Conservation (phyloP, 768 basidiomycete species). For the Tylopilus sp. region DNA sequence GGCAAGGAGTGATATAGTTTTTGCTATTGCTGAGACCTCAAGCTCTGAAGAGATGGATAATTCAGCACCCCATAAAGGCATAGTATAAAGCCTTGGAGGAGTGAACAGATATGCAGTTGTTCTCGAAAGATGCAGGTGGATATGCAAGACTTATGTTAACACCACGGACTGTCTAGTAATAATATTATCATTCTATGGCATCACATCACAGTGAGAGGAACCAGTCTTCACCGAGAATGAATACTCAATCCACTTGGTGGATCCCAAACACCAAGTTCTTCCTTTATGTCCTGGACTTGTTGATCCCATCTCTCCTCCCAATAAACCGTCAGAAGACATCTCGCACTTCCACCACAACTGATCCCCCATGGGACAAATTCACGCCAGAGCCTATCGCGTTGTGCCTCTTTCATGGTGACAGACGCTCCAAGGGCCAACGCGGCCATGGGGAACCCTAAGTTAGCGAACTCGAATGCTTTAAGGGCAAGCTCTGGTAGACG, state of each 20-base stretch:
- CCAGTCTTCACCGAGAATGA: neutral
- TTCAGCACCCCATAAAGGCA: too few relatives aligned
- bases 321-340: conserved; percentile 83
- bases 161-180: neutral
- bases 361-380: conserved; percentile 95
- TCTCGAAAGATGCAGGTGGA: too few relatives aligned
- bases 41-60: neutral
- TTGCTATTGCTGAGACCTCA: too few relatives aligned
- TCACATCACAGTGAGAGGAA: neutral
- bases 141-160: too few relatives aligned
- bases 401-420: conserved; percentile 31
- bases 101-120: too few relatives aligned
- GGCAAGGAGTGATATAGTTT: neutral
- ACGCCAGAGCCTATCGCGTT: conserved; percentile 56
- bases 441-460: conserved; percentile 87
- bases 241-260: conserved; percentile 48
- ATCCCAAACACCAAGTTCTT: conserved; percentile 81
- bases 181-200: neutral
- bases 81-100: too few relatives aligned
- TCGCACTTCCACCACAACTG: conserved; percentile 70
- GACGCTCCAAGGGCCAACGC: conserved; percentile 65
- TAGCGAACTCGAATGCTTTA: conserved; percentile 92
- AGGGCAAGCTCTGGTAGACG: conserved; percentile 90
- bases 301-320: conserved; percentile 96
- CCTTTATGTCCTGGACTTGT: conserved; percentile 76